Conservation (phyloP, 805 yeast genomes). For the Jamesozyma hellenica region DNA sequence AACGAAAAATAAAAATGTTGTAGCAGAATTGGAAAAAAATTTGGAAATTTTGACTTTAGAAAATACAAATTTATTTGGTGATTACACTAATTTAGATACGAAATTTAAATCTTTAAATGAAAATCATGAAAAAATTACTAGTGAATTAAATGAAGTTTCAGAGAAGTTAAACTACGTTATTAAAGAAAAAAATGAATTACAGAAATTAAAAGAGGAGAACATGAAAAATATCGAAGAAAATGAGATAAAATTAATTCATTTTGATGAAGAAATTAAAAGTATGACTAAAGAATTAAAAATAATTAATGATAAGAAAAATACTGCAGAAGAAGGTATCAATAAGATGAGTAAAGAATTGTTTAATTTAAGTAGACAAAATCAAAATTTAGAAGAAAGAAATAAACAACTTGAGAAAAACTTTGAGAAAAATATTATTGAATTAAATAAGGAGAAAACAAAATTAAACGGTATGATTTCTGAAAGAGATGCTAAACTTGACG, state of each 20-base stretch:
- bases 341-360: constrained; percentile 82
- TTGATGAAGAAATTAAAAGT: constrained; percentile 12
- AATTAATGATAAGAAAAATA: constrained; percentile 35
- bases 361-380: constrained; percentile 50
- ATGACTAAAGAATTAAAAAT: constrained; percentile 23
- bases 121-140: constrained; percentile 6
- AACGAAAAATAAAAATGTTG: constrained; percentile 17
- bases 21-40: constrained; percentile 15
- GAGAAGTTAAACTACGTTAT: constrained; percentile 13
- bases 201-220: constrained; percentile 27
- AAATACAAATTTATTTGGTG: constrained; percentile 5
- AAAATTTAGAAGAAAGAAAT: constrained; percentile 37
- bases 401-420: constrained; percentile 36
- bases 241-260: constrained; percentile 8
- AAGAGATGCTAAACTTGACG: constrained; percentile 10
- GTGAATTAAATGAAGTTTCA: constrained; percentile 4
- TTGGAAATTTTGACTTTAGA: constrained; percentile 11
- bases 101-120: constrained; percentile 7
- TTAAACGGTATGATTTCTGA: constrained; percentile 15
- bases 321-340: constrained; percentile 79
- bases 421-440: constrained; percentile 27
- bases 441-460: constrained; percentile 16
- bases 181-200: constrained; percentile 16
- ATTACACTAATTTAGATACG: not conserved
- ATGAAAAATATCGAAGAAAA: constrained; percentile 29